Conservation (phyloP, 73 alveolate species). For the Urostyla sp. region DNA sequence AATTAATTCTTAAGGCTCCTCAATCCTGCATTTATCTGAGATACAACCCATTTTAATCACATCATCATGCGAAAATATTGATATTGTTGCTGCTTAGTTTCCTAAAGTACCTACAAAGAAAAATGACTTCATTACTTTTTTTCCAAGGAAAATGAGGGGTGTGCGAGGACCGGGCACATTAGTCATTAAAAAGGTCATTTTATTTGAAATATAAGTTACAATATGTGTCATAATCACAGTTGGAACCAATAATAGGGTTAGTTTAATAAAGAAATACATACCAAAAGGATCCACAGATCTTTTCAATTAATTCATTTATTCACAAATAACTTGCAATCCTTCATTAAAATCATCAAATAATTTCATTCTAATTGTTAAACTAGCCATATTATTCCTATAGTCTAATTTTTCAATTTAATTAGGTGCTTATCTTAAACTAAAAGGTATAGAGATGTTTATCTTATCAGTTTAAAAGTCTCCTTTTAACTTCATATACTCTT, state of each 20-base stretch:
- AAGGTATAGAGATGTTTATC: not conserved
- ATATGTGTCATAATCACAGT: not conserved
- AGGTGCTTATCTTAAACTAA: constrained; percentile 16
- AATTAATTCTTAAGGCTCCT: constrained; percentile 13
- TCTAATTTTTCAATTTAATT: not conserved
- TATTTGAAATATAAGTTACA: not conserved
- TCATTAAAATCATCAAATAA: not conserved
- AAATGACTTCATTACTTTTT: not conserved
- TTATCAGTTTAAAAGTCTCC: not conserved
- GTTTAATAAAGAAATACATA: not conserved
- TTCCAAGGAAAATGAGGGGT: constrained; percentile 8
- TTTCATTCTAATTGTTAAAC: not conserved
- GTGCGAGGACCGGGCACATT: constrained; percentile 24
- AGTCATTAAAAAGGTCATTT: constrained; percentile 4
- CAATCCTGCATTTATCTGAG: constrained; percentile 15
- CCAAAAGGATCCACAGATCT: not conserved
- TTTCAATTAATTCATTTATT: not conserved
- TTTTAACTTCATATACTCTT: not conserved
- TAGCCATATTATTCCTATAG: not conserved
- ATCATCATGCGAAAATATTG: constrained; percentile 19
- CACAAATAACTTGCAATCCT: not conserved
- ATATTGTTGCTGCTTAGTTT: not conserved
- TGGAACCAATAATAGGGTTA: not conserved
- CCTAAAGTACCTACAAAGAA: not conserved
- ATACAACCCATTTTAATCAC: constrained; percentile 3